Evolutionary conservation across 495 filamentous ascomycete genomes (phyloP).

Genomic region (Cetradonia linearis): DNA sequence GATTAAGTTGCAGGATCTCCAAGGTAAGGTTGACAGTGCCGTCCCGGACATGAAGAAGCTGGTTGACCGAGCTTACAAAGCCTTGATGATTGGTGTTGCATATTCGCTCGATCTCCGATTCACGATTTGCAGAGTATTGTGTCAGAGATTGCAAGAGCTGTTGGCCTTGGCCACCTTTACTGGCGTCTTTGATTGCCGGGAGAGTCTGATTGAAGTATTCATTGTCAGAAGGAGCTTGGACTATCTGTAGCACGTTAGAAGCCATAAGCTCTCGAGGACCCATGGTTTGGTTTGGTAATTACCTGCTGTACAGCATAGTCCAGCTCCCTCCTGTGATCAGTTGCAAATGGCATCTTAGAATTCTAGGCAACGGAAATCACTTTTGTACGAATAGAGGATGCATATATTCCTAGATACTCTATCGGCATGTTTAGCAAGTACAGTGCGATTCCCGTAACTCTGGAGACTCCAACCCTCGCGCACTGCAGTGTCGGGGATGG

Average conservation of each 20-base stretch:
- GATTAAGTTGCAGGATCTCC: slow-evolving; percentile 87
- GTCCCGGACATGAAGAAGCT: slow-evolving; percentile 79
- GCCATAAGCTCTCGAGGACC: neutral
- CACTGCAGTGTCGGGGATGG: neutral
- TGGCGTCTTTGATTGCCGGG: slow-evolving; percentile 82
- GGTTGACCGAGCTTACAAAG: slow-evolving; percentile 85
- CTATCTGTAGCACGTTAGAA: slow-evolving; percentile 49
- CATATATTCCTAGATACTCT: neutral
- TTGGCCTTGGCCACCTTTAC: slow-evolving; percentile 58
- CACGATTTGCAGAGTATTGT: slow-evolving; percentile 73
- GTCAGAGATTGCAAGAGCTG: slow-evolving; percentile 68
- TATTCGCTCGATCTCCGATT: slow-evolving; percentile 86
- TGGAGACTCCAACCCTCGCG: neutral
- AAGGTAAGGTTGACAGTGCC: slow-evolving; percentile 76
- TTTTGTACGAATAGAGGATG: neutral
- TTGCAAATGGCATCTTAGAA: slow-evolving; percentile 16
- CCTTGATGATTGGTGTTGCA: slow-evolving; percentile 95
- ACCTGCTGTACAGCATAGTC: slow-evolving; percentile 24
- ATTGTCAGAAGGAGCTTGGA: slow-evolving; percentile 78
- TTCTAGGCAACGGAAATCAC: neutral
- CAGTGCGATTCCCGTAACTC: neutral
- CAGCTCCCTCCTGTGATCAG: slow-evolving; percentile 15
- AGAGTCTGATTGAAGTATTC: slow-evolving; percentile 95
- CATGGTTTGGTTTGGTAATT: neutral
- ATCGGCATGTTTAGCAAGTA: neutral